Base-by-base conservation (phyloP, 306 rosid genomes). In the Abrus pulchellus region DNA sequence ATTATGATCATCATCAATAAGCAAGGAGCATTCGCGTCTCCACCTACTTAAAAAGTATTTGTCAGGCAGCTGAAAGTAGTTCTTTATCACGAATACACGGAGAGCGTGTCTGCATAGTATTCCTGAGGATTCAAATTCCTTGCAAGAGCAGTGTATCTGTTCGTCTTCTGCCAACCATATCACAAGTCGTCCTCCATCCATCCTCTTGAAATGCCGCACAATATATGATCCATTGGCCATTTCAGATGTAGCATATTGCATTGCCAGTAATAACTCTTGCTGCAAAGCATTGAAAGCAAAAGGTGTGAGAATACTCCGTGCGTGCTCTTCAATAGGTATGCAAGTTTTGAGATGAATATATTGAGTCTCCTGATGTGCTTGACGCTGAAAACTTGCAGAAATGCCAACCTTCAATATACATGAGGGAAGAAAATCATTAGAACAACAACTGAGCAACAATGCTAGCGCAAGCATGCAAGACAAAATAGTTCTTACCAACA, bases 101-200 rank as follows among this genome's bases (percentile, higher is more conserved):
- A 91, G 88, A 11, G 94, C 92, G 40, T 95, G 99, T 82, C 99
- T 89, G 85, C 98, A 95, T 62, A 91, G 84, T 64, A 90, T 68
- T 82, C 99, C 98, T 0, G 99, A 91, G 61, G 98, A 90, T 76
- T 95, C 99, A 83, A 93, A 95, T 55, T 95, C 99, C 84, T 93
- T 95, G 83, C 97, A 95, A 73, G 97, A 95, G 84, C 98, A 95
- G 83, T 89, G 97, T 62, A 95, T 83, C 73, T 87, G 97, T 61
- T 93, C 97, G 1, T 87, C 90, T 72, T 93, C 93, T 7, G 89
- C 89, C 34, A 93, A 72, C 94, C 97, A 95, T 55, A 95, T 89
- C 9, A 93, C 89, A 0, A 90, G 90, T 73, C 88, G 80, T 50
- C 90, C 98, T 4, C 76, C 88, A 41, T 93, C 93, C 88, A 92